phyloP scores from a whole-genome alignment of 2,329 filamentous ascomycete species.

The Myriosclerotinia curreyana region DNA sequence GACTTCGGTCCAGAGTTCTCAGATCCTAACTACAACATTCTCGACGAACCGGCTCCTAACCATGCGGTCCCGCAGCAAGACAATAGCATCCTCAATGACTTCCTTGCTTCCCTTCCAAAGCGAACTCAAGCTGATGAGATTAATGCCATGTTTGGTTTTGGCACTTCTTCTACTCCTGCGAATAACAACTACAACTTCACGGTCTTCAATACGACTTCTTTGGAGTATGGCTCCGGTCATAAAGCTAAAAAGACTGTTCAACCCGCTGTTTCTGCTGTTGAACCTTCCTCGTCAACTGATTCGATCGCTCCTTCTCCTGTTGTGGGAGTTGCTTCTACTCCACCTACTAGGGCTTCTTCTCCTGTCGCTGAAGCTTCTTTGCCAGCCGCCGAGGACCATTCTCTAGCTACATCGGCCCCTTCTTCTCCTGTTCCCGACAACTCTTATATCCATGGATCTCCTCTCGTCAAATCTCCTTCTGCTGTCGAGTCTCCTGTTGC shows the following conservation, averaged over 20 bases:
- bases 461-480: background rate
- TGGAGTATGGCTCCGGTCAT: background rate
- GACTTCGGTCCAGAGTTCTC: background rate
- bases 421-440: background rate
- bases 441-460: background rate
- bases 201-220: background rate
- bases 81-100: background rate
- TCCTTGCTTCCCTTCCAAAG: background rate
- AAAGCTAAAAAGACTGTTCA: background rate
- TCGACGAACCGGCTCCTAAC: background rate
- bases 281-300: background rate
- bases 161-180: background rate
- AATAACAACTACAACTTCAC: background rate
- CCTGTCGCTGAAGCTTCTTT: background rate
- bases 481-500: background rate
- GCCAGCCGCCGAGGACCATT: background rate
- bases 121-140: background rate
- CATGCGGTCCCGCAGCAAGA: background rate
- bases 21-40: too few species aligned
- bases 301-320: background rate
- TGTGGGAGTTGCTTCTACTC: background rate
- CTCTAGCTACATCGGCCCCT: background rate
- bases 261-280: background rate
- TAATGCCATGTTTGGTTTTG: background rate
- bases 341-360: background rate